Base-by-base conservation (phyloP, 306 rosid species). In the Glycine soja region DNA sequence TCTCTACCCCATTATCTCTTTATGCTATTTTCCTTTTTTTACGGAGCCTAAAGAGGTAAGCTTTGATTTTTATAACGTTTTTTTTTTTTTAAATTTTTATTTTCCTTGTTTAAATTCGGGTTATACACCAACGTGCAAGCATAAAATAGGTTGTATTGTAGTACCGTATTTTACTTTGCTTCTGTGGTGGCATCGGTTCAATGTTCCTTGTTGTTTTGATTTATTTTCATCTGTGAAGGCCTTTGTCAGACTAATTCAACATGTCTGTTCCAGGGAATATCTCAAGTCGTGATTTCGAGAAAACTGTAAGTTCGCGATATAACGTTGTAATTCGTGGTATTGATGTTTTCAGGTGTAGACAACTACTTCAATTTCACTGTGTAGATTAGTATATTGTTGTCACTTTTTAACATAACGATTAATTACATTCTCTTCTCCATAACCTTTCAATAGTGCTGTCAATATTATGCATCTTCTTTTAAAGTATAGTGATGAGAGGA, bases 241-340 rank as follows among this genome's bases (percentile, higher is more conserved):
- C 45, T 78, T 62, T 74, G 34, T 85, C 46, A 59, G 53, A 75
- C 86, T 78, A 78, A 81, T 69, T 40, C 36, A 80, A 15, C 81
- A 77, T 82, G 83, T 65, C 79, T 79, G 74, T 85, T 85, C 74
- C 93, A 93, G 97, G 98, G 69, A 82, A 42, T 40, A 36, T 95
- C 81, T 90, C 97, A 19, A 73, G 75, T 16, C 82, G 64, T 54
- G 80, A 88, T 66, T 80, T 90, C 74, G 88, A 89, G 87, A 82
- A 87, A 56, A 62, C 87, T 85, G 99, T 95, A 72, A 89, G 97
- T 87, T 66, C 70, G 0, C 61, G 11, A 43, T 76, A 76, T 77
- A 11, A 32, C n/a, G 18, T 69, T 72, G 73, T 75, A 6, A 12
- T 64, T 64, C 48, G 6, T 62, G 43, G 2, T 11, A 30, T 70